These are phyloP conservation scores for Triglochin maritima DNA, from an alignment of 106 monocot species.

Conservation along the genomic window DNA sequence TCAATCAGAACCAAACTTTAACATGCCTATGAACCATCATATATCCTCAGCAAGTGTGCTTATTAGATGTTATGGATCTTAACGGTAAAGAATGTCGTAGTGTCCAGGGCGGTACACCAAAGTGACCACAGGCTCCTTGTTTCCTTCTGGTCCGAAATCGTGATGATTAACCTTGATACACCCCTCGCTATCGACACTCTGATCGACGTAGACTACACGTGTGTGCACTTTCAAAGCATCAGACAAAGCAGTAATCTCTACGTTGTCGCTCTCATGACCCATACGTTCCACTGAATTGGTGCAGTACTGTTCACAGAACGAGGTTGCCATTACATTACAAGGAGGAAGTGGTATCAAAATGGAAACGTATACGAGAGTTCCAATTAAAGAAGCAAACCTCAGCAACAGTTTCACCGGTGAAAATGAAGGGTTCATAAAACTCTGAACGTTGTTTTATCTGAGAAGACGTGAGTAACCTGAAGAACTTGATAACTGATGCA, in stretches of 20 bases:
- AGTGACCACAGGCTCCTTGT: constrained; percentile 46
- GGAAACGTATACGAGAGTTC: background rate
- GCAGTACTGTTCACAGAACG: constrained; percentile 45
- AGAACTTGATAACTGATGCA: constrained; percentile 61
- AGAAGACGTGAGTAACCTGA: constrained; percentile 74
- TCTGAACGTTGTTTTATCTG: constrained; percentile 54
- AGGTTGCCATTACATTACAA: background rate
- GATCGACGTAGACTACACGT: constrained; percentile 67
- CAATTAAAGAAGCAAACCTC: constrained; percentile 30
- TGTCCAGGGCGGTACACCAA: constrained; percentile 86
- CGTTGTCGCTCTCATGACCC: constrained; percentile 81
- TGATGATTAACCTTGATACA: constrained; percentile 48
- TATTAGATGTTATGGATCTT: background rate
- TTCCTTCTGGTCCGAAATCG: no score
- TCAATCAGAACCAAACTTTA: background rate
- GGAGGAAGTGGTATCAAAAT: background rate
- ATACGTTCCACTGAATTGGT: constrained; percentile 77
- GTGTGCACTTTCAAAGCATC: constrained; percentile 67
- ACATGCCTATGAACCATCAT: background rate
- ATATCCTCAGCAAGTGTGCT: background rate
- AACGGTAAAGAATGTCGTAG: constrained; percentile 73
- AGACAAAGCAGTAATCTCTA: constrained; percentile 69
- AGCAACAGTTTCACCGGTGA: constrained; percentile 39
- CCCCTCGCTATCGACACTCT: constrained; percentile 41
- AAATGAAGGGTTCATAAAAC: constrained; percentile 73